These are phyloP conservation scores for Cercospora sesami DNA, from an alignment of 2,329 filamentous ascomycete species.

Conservation along the genomic window DNA sequence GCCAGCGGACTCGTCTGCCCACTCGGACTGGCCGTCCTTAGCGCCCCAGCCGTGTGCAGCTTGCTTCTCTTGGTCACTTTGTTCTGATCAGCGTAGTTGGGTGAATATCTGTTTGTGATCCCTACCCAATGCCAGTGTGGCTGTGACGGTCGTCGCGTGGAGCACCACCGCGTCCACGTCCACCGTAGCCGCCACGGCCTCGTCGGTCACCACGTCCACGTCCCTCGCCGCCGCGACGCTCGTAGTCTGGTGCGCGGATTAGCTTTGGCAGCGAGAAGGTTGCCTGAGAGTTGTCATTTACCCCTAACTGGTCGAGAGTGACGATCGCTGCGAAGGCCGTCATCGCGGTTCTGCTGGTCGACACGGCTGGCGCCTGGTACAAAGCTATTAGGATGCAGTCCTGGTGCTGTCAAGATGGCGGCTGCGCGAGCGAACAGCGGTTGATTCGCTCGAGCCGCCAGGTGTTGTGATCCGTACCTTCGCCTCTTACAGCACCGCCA, in stretches of 20 bases:
- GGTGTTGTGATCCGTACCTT: conserved; percentile 59
- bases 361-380: conserved; percentile 77
- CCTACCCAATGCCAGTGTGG: conserved; percentile 60
- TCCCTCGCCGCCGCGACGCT: conserved; percentile 49
- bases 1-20: conserved; percentile 87
- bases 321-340: conserved; percentile 56
- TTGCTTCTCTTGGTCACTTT: conserved; percentile 79
- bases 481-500: conserved; percentile 66
- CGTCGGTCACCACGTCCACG: conserved; percentile 51
- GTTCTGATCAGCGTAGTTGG: conserved; percentile 1
- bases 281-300: conserved; percentile 19
- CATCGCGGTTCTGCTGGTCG: conserved; percentile 67
- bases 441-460: not conserved
- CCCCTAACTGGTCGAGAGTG: conserved; percentile 43
- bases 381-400: not conserved
- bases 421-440: not conserved
- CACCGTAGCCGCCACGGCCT: conserved; percentile 50
- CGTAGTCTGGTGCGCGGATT: conserved; percentile 20
- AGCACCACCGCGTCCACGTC: conserved; percentile 50
- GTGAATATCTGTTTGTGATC: conserved; percentile 11
- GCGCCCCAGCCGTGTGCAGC: conserved; percentile 87
- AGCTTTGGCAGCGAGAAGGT: not conserved
- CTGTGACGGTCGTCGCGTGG: conserved; percentile 63
- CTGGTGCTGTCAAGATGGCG: not conserved
- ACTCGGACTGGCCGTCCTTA: conserved; percentile 73